Percentiles rank a stretch among this genome's conserved stretches.
Evolutionary conservation across 1,284 basidiomycete species (phyloP).

Genomic region (Boletus nobilissimus): DNA sequence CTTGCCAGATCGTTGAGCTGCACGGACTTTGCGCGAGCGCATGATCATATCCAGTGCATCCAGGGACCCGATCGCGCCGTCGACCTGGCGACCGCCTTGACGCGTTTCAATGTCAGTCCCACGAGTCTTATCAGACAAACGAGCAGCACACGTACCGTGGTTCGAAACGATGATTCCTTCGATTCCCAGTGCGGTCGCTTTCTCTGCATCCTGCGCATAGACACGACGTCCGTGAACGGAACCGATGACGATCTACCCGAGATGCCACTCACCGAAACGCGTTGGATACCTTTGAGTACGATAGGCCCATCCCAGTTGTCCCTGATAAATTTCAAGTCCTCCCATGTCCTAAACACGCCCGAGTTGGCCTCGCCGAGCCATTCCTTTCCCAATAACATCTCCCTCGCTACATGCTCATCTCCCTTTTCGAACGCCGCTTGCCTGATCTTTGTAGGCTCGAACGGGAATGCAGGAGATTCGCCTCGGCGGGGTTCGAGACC

Average conservation of each 20-base stretch:
- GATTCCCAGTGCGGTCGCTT: constrained; percentile 71
- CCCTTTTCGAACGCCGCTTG: constrained; percentile 53
- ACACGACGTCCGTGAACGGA: neutral
- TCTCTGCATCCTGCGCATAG: constrained; percentile 69
- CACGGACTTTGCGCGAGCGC: constrained; percentile 65
- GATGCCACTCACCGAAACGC: constrained; percentile 53
- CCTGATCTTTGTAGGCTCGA: constrained; percentile 57
- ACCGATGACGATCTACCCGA: neutral
- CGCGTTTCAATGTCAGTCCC: neutral
- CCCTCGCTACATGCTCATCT: constrained; percentile 55
- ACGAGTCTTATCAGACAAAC: neutral
- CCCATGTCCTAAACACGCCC: constrained; percentile 71
- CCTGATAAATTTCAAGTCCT: constrained; percentile 69
- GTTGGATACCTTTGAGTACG: constrained; percentile 77
- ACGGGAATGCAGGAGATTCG: constrained; percentile 61
- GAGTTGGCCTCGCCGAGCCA: constrained; percentile 71
- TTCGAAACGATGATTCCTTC: constrained; percentile 87
- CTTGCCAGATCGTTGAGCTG: constrained; percentile 66
- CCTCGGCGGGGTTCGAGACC: constrained; percentile 44
- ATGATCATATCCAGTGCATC: constrained; percentile 74
- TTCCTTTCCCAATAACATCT: constrained; percentile 57
- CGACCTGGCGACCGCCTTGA: constrained; percentile 81
- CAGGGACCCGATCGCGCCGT: constrained; percentile 82
- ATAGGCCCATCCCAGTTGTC: constrained; percentile 79
- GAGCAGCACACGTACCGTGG: constrained; percentile 63